Base-by-base conservation (phyloP, 2,329 filamentous ascomycete genomes). In the Plectosphaerella sp. region DNA sequence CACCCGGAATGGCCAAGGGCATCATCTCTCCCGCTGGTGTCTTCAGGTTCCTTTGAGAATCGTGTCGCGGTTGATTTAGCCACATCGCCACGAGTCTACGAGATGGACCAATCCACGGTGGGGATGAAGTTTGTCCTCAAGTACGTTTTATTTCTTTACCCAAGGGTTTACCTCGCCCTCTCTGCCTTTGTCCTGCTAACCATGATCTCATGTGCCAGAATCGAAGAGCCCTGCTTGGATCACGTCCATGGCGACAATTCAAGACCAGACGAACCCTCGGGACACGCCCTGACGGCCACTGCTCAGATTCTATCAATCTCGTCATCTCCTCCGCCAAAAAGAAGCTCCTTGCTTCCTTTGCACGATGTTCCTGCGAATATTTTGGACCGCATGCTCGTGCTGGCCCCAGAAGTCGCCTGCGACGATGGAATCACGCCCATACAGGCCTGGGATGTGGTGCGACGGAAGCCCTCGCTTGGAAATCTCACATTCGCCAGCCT, bases 351-450 rank as follows among this genome's bases (percentile, higher is more conserved):
- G 36, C 45, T 52, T 8, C 41, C 56, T 1, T 53, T 50, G 5
- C 47, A 58, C 2, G 45, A 56, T 1, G 43, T 59, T 2, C 62
- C 65, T 1, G 45, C 48, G 1, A 47, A 48, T 0, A 56, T 66
- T 4, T 58, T 67, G 5, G 53, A 61, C 4, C 57, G 58, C 5
- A 36, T 67, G 3, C 50, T 66, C 16, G 54, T 35, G 1, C 59
- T 66, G 2, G 61, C 65, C 1, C 47, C 58, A 2, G 57, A 58
- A 2, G 46, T 67, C 4, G 54, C 53, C 33, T 42, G 49, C 5
- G 74, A 64, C 0, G 66, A 63, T 10, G 70, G 72, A 52, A 59
- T 73, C 47, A 72, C 70, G 4, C 70, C 70, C 1, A 61, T 71
- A 9, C 68, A 72, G 50, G 68, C 67, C 2, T 73, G 71, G 71